Conservation (phyloP, 345 rosid species). For the Salix koriyanagi region DNA sequence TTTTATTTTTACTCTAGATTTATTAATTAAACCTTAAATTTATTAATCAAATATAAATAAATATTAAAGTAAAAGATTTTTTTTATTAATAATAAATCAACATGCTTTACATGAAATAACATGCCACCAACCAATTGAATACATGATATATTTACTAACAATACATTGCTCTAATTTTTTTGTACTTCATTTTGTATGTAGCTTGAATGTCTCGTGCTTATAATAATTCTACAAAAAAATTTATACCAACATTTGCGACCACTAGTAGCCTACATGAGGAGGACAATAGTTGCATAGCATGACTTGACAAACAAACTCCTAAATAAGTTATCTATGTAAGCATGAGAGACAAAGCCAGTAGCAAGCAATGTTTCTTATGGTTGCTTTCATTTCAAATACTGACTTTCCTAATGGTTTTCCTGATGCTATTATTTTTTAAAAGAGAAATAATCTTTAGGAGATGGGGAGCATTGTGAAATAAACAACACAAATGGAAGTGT, state of each 20-base stretch:
- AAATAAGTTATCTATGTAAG: conserved; percentile 28
- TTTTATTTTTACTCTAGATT: no score
- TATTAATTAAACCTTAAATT: no score
- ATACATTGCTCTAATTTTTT: no score
- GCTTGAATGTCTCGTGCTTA: no score
- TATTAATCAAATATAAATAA: no score
- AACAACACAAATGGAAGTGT: conserved; percentile 30
- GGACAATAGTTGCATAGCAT: conserved; percentile 19
- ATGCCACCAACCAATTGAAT: no score
- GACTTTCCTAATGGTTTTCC: not conserved
- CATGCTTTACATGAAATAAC: no score
- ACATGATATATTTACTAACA: no score
- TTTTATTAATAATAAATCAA: no score
- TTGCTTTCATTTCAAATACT: conserved; percentile 15
- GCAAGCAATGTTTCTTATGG: conserved; percentile 32
- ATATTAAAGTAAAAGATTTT: no score
- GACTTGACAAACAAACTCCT: conserved; percentile 23
- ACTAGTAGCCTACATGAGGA: conserved; percentile 9
- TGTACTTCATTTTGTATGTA: no score
- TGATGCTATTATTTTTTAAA: not conserved
- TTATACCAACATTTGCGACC: not conserved
- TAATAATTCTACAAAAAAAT: no score
- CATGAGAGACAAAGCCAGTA: conserved; percentile 24
- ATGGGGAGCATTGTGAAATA: conserved; percentile 32
- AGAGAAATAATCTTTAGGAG: conserved; percentile 1